Evolutionary conservation across 1,284 basidiomycete genomes (phyloP).

Genomic region (Bondarzewia mesenterica): DNA sequence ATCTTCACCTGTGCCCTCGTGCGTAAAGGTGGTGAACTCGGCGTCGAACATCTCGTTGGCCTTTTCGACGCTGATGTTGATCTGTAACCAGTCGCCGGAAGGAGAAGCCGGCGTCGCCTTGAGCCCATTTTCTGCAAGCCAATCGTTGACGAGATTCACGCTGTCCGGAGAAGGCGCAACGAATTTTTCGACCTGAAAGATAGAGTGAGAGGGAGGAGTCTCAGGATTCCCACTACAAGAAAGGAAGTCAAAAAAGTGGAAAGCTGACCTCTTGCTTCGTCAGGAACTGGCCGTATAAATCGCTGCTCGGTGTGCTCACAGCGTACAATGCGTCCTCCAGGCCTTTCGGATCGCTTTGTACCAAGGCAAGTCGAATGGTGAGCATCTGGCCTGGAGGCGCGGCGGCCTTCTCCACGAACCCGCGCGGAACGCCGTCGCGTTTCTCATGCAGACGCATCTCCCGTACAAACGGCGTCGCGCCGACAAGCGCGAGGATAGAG

Average conservation of each 20-base stretch:
- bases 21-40: conserved; percentile 30
- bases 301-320: conserved; percentile 19
- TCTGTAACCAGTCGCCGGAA: conserved; percentile 32
- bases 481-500: neutral
- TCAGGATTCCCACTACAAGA: too few relatives aligned
- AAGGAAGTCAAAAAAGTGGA: too few relatives aligned
- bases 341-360: conserved; percentile 24
- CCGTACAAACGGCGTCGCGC: neutral
- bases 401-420: conserved; percentile 20
- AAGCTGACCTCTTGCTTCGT: conserved; percentile 17
- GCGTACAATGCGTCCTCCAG: conserved; percentile 25
- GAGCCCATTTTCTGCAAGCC: conserved; percentile 29
- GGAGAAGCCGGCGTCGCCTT: conserved; percentile 22
- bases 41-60: conserved; percentile 30
- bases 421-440: conserved; percentile 17
- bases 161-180: conserved; percentile 17
- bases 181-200: conserved; percentile 13
- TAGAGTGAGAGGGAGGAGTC: neutral
- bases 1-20: conserved; percentile 23
- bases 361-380: conserved; percentile 26
- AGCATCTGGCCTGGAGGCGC: conserved; percentile 19
- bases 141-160: conserved; percentile 26
- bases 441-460: conserved; percentile 22
- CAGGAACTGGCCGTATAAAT: conserved; percentile 20
- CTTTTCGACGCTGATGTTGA: conserved; percentile 29